Percentiles rank a stretch among this genome's conserved stretches.
phyloP scores from a whole-genome alignment of 352 stramenopile genomes.

The Discostella stelligera region DNA sequence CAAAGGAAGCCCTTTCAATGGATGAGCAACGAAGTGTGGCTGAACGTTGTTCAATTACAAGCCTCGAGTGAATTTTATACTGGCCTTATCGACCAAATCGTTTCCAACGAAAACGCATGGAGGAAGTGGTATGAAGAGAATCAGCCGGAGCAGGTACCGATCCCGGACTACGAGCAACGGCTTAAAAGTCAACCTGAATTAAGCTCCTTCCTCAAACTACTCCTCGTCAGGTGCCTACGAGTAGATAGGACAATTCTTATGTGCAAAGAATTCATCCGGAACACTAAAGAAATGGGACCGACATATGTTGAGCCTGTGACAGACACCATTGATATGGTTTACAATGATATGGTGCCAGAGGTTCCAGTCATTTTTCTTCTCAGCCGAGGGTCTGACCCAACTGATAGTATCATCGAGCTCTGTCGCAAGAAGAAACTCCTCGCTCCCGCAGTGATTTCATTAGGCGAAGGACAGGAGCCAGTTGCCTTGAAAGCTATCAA shows the following conservation, averaged over 20 bases:
- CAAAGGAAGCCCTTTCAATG: slow-evolving; percentile 94
- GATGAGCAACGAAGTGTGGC: slow-evolving; percentile 96
- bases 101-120: slow-evolving; percentile 94
- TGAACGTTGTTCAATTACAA: slow-evolving; percentile 95
- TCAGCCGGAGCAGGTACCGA: slow-evolving; percentile 91
- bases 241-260: slow-evolving; percentile 97
- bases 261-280: slow-evolving; percentile 96
- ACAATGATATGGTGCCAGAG: slow-evolving; percentile 92
- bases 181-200: slow-evolving; percentile 91
- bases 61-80: slow-evolving; percentile 95
- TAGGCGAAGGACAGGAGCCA: slow-evolving; percentile 97
- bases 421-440: slow-evolving; percentile 95
- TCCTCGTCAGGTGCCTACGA: slow-evolving; percentile 94
- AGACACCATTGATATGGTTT: slow-evolving; percentile 98
- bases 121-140: slow-evolving; percentile 97
- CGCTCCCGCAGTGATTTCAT: slow-evolving; percentile 93
- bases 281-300: slow-evolving; percentile 94
- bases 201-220: slow-evolving; percentile 93
- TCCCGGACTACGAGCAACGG: slow-evolving; percentile 93
- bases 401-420: slow-evolving; percentile 95
- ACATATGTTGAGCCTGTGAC: slow-evolving; percentile 97
- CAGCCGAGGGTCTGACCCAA: slow-evolving; percentile 95
- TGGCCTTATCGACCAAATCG: slow-evolving; percentile 95
- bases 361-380: slow-evolving; percentile 98
- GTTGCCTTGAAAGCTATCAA: slow-evolving; percentile 97